Evolutionary conservation across 495 filamentous ascomycete species (phyloP).

Genomic region (Trichoderma gamsii): DNA sequence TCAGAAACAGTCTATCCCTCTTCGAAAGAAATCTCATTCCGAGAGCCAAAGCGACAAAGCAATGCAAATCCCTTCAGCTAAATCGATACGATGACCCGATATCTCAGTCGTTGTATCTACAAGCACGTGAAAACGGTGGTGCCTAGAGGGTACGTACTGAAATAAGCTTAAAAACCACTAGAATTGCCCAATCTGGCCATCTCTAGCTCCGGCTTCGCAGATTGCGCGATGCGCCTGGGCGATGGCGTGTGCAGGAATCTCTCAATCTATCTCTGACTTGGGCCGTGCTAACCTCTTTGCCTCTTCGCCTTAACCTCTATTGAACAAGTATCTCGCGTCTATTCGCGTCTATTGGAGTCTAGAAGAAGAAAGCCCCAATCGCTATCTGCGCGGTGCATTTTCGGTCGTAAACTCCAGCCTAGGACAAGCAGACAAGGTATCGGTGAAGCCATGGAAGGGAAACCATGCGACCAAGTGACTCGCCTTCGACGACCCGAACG

Average conservation of each 20-base stretch:
- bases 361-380: neutral
- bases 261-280: neutral
- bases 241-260: neutral
- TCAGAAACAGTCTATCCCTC: no score
- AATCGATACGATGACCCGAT: neutral
- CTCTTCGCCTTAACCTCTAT: neutral
- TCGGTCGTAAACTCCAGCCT: neutral
- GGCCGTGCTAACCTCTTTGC: neutral
- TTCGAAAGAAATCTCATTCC: no score
- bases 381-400: neutral
- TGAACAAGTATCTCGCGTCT: neutral
- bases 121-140: constrained; percentile 1
- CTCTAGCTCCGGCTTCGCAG: neutral
- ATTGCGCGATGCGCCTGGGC: constrained; percentile 5
- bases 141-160: neutral
- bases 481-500: no score
- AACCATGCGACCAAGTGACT: no score
- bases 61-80: no score
- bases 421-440: no score
- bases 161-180: constrained; percentile 9
- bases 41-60: no score
- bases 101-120: neutral
- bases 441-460: no score
- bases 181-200: neutral
- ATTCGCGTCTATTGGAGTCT: neutral